Evolutionary conservation across 2,329 filamentous ascomycete species (phyloP), one percentile per base, ranked within the genome.

Genomic region (Pseudogymnoascus sp.): DNA sequence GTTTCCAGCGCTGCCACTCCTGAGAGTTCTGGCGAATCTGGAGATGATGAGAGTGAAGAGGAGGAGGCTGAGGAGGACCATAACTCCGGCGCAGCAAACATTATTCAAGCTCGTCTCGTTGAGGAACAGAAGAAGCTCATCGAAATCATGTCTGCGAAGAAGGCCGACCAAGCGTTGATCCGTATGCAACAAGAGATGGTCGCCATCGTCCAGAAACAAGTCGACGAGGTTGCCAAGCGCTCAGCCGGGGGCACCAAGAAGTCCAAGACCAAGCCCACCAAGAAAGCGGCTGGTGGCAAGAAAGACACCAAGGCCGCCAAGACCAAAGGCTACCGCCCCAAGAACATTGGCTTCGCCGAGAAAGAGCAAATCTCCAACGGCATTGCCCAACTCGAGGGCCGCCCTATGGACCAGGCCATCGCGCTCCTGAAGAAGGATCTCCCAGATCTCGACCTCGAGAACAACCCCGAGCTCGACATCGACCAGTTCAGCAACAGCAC

Each of bases 281-380:
- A 78, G 71, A 78, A 78, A 68, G 61, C 70, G 1, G 65, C 65
- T 29, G 67, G 68, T 14, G 59, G 62, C 7, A 68, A 66, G 24
- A 66, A 37, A 69, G 73, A 47, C 70, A 72, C 24, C 69, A 72
- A 37, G 68, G 72, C 16, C 71, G 73, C 16, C 64, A 81, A 80
- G 70, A 72, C 35, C 71, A 73, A 37, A 42, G 64, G 26, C 75
- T 73, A 70, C 62, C 65, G 64, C 11, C 62, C 44, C 70, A 78
- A 81, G n/a, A 82, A 82, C 62, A 84, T 90, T 71, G 85, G 91
- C 50, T 87, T 85, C 6, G 84, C 88, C 3, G 92, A 99, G 76
- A 97, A 97, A 79, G 91, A 95, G 64, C 85, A 93, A 68, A 96
- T 99, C 64, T 93, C 91, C 1, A 87, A 88, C 64, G 89, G 90